Evolutionary conservation across 768 basidiomycete species (phyloP), one percentile per base, ranked within the genome.

Genomic region (Mycena venus): DNA sequence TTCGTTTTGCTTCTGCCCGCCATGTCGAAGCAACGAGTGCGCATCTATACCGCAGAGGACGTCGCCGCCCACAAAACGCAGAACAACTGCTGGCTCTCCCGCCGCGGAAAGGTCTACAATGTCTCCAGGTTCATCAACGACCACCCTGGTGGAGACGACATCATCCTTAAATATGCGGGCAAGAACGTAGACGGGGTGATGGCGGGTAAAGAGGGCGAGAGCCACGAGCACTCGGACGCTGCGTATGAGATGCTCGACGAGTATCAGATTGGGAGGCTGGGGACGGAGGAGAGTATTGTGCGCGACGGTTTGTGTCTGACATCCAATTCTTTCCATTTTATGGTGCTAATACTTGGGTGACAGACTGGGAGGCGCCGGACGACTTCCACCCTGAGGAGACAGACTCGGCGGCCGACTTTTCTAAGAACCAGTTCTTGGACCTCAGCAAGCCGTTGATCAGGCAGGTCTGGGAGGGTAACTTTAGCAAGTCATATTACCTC

Each of bases 131-230:
- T 99, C 84, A 84, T 97, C 2, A 79, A 89, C 64, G 97, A 98
- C 86, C 97, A 98, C 81, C 96, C 97, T 14, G 98, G 98, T 75
- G 97, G 97, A 4, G 98, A 99, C 82, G 97, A 99, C 81, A 84
- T 96, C 75, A 91, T 99, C 77, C 84, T 97, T 44, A 85, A 91
- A 53, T 89, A 93, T 83, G 98, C 95, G 6, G 97, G 97, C 47
- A 91, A 91, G 83, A 96, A 98, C 81, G 88, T 99, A 62, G 93
- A 89, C 23, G 86, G 83, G 23, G 86, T 92, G 67, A 99, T 99
- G 98, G 72, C 68, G 1, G 75, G 75, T 25, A 90, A 89, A 78
- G 93, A 98, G 83, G 84, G 87, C 76, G 81, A 86, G 25, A 92
- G 94, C 78, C 98, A 99, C 82, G 93, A 93, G 12, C 98, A 99